Conservation (phyloP, 495 filamentous ascomycete species). For the Jackrogersella multiformis region DNA sequence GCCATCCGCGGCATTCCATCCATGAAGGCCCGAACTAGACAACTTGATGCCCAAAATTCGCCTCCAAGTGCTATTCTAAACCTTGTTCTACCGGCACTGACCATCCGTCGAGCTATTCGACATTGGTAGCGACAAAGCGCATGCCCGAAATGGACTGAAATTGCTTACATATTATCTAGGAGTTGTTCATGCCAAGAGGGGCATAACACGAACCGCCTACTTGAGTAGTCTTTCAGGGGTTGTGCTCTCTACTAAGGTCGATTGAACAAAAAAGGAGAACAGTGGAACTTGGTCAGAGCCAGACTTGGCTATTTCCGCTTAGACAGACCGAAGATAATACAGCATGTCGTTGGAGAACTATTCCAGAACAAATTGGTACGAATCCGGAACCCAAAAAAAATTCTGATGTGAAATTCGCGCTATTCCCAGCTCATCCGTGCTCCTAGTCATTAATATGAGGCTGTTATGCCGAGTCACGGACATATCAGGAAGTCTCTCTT, state of each 20-base stretch:
- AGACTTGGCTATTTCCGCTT: constrained; percentile 2
- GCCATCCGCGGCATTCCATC: neutral
- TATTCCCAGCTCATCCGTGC: constrained; percentile 7
- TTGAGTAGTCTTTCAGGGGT: neutral
- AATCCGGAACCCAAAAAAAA: neutral
- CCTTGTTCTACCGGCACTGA: constrained; percentile 2
- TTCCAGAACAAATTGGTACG: neutral
- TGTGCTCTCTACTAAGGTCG: neutral
- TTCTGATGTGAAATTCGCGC: neutral
- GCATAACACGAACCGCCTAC: neutral
- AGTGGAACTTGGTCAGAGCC: constrained; percentile 11
- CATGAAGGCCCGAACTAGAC: neutral
- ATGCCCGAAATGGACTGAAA: constrained; percentile 9
- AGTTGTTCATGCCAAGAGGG: constrained; percentile 4
- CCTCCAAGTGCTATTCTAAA: neutral
- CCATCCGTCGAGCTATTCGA: neutral
- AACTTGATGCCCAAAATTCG: constrained; percentile 4
- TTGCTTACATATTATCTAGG: constrained; percentile 19
- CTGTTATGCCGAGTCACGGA: constrained; percentile 3
- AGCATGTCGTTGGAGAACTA: neutral
- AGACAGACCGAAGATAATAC: neutral
- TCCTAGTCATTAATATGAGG: constrained; percentile 12
- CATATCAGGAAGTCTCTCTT: neutral
- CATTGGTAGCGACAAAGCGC: constrained; percentile 1
- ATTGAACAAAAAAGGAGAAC: constrained; percentile 1